Conservation (phyloP, 2,329 filamentous ascomycete species). For the Berkeleyomyces rouxiae region DNA sequence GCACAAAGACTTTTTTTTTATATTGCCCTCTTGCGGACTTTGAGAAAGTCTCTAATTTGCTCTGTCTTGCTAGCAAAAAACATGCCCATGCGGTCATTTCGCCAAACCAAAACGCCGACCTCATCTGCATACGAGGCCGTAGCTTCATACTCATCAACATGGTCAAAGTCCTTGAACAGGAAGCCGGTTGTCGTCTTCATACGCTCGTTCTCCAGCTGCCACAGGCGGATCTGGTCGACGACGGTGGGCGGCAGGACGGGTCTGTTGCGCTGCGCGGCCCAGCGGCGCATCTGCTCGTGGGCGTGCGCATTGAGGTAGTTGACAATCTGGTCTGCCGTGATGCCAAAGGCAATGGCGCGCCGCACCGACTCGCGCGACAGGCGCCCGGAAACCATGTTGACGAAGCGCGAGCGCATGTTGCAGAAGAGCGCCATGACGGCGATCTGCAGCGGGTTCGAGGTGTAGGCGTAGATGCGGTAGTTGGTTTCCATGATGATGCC, state of each 20-base stretch:
- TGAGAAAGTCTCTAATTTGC: slow-evolving; percentile 69
- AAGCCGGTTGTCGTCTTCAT: slow-evolving; percentile 75
- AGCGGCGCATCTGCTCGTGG: slow-evolving; percentile 78
- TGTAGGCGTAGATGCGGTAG: slow-evolving; percentile 95
- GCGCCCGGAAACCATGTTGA: slow-evolving; percentile 84
- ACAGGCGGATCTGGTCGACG: slow-evolving; percentile 90
- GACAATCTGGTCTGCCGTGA: slow-evolving; percentile 90
- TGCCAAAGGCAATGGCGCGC: slow-evolving; percentile 72
- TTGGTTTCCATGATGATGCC: slow-evolving; percentile 97
- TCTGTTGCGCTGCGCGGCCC: slow-evolving; percentile 36
- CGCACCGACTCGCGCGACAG: slow-evolving; percentile 79
- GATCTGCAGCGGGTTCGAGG: slow-evolving; percentile 82
- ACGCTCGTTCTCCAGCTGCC: slow-evolving; percentile 93
- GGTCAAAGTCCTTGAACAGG: slow-evolving; percentile 76
- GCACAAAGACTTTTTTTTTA: slow-evolving; percentile 14
- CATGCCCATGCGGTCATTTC: slow-evolving; percentile 58
- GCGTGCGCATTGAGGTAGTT: slow-evolving; percentile 83
- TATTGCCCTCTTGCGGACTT: slow-evolving; percentile 40
- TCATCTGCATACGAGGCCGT: slow-evolving; percentile 70
- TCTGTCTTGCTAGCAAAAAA: slow-evolving; percentile 90
- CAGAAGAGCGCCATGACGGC: slow-evolving; percentile 83
- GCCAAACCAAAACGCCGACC: slow-evolving; percentile 80
- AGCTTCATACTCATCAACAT: slow-evolving; percentile 50
- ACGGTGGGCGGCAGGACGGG: slow-evolving; percentile 86
- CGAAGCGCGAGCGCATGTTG: slow-evolving; percentile 75